phyloP scores from a whole-genome alignment of 225 moss, liverwort and hornwort species.

The Polytrichum commune region DNA sequence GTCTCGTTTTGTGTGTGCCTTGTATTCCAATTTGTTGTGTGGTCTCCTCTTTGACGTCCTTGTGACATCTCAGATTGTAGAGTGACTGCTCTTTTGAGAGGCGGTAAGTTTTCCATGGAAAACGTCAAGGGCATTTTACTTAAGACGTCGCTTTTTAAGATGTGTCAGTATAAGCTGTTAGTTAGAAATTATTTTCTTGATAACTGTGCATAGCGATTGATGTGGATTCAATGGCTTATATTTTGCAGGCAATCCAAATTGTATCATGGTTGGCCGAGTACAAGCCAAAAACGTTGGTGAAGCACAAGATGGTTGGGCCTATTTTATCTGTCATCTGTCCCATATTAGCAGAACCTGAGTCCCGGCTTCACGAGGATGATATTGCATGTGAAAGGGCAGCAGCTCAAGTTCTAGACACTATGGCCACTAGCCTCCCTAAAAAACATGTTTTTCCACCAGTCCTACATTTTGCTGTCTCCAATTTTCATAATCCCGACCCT shows the following conservation, averaged over 20 bases:
- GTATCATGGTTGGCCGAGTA: slow-evolving; percentile 91
- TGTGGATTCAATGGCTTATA: too few species aligned
- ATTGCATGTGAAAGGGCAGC: slow-evolving; percentile 91
- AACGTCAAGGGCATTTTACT: too few species aligned
- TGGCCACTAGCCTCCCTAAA: slow-evolving; percentile 96
- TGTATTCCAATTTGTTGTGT: neutral
- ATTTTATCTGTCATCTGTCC: slow-evolving; percentile 88
- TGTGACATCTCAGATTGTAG: too few species aligned
- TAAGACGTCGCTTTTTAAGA: too few species aligned
- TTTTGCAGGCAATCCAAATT: slow-evolving; percentile 88
- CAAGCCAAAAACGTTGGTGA: slow-evolving; percentile 94
- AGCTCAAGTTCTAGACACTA: slow-evolving; percentile 93
- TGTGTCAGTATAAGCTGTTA: too few species aligned
- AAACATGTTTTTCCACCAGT: slow-evolving; percentile 92
- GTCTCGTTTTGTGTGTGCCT: neutral
- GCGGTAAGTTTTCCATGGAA: too few species aligned
- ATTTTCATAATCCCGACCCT: slow-evolving; percentile 78
- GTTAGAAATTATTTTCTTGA: too few species aligned
- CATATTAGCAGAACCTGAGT: slow-evolving; percentile 83
- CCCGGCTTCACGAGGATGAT: slow-evolving; percentile 69
- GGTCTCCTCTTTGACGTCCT: neutral
- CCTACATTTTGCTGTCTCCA: slow-evolving; percentile 70
- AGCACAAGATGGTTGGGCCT: slow-evolving; percentile 74
- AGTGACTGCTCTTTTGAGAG: too few species aligned
- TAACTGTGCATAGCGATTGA: too few species aligned